Percentiles rank a stretch among this genome's conserved stretches.
phyloP scores from a whole-genome alignment of 768 basidiomycete genomes.

The Collybiopsis luxurians region DNA sequence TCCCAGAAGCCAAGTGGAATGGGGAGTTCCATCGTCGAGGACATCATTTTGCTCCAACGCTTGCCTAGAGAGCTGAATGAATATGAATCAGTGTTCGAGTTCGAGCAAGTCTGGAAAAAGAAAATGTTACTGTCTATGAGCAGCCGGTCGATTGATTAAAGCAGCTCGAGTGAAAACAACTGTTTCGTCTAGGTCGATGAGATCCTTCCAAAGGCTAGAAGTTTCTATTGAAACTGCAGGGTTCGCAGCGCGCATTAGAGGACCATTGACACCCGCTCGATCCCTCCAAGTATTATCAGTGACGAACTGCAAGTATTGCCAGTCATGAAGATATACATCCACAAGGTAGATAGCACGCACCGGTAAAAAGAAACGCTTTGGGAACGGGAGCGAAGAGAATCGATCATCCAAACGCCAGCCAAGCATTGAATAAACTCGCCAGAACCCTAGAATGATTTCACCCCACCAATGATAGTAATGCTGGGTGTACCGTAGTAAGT shows the following conservation, averaged over 20 bases:
- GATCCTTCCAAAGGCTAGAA: slow-evolving; percentile 61
- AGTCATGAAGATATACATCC: too few relatives aligned
- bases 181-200: slow-evolving; percentile 39
- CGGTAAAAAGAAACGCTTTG: slow-evolving; percentile 33
- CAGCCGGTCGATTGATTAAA: slow-evolving; percentile 60
- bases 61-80: slow-evolving; percentile 23
- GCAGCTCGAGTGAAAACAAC: slow-evolving; percentile 62
- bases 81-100: slow-evolving; percentile 14
- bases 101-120: slow-evolving; percentile 10
- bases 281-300: slow-evolving; percentile 52
- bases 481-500: slow-evolving; percentile 19
- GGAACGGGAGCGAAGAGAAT: slow-evolving; percentile 12
- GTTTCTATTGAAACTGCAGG: slow-evolving; percentile 59
- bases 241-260: slow-evolving; percentile 64
- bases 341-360: slow-evolving; percentile 21
- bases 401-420: slow-evolving; percentile 1
- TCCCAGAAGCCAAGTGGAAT: slow-evolving; percentile 30
- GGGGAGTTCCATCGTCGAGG: slow-evolving; percentile 28
- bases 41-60: slow-evolving; percentile 35
- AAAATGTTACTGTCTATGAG: slow-evolving; percentile 53
- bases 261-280: slow-evolving; percentile 54
- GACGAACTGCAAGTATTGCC: too few relatives aligned
- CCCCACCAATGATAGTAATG: slow-evolving; percentile 50
- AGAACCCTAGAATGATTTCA: slow-evolving; percentile 40
- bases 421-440: slow-evolving; percentile 35